Conservation (phyloP, 2,329 filamentous ascomycete genomes). For the Thielaviopsis punctulata region DNA sequence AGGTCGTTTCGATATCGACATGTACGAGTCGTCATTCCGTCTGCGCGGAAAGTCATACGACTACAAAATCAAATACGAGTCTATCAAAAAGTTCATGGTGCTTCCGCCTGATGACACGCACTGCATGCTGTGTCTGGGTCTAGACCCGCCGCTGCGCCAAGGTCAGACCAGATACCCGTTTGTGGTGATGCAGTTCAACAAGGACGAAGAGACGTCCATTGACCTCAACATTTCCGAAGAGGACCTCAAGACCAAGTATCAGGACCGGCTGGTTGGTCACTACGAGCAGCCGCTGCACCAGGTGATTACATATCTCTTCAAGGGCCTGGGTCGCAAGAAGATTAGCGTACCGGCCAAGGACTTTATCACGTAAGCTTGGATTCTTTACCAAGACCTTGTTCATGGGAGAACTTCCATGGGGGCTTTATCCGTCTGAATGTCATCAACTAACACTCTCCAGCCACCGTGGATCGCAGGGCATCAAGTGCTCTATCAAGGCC, state of each 20-base stretch:
- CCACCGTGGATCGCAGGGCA: conserved; percentile 82
- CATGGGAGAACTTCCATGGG: no score
- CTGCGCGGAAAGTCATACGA: conserved; percentile 98
- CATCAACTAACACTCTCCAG: conserved; percentile 22
- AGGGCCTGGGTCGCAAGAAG: conserved; percentile 85
- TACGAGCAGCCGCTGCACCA: conserved; percentile 90
- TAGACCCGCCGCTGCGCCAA: conserved; percentile 88
- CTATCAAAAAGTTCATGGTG: conserved; percentile 97
- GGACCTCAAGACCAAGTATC: conserved; percentile 66
- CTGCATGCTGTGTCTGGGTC: conserved; percentile 80
- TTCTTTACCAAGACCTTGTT: no score
- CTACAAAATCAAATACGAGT: conserved; percentile 98
- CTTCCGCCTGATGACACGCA: conserved; percentile 95
- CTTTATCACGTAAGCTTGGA: conserved; percentile 54
- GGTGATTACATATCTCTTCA: conserved; percentile 90
- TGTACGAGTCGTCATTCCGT: conserved; percentile 96
- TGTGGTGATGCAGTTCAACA: conserved; percentile 97
- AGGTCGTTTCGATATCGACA: conserved; percentile 98
- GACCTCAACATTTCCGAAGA: conserved; percentile 94
- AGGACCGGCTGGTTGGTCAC: conserved; percentile 70
- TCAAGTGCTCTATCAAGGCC: conserved; percentile 99
- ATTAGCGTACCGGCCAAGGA: conserved; percentile 86
- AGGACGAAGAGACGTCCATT: conserved; percentile 90
- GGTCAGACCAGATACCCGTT: conserved; percentile 97
- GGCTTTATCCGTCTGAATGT: no score